These are phyloP conservation scores for Boletales sp. DNA, from an alignment of 768 basidiomycete genomes.

Conservation along the genomic window DNA sequence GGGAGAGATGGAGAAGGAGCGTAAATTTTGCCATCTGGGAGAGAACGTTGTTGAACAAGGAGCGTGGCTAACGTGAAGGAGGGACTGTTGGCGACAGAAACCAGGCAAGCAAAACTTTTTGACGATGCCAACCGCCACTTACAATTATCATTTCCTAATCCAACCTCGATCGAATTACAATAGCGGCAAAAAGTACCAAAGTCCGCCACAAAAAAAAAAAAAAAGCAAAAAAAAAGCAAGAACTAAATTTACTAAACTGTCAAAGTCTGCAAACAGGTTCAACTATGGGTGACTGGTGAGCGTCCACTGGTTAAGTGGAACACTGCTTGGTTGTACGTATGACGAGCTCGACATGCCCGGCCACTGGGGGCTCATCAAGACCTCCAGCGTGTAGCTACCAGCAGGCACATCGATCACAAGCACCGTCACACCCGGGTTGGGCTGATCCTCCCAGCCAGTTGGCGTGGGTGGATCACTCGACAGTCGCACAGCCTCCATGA, in stretches of 20 bases:
- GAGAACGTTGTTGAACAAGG: constrained; percentile 5
- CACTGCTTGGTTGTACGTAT: constrained; percentile 61
- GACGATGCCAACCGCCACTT: constrained; percentile 18
- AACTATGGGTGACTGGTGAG: constrained; percentile 62
- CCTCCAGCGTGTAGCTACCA: constrained; percentile 74
- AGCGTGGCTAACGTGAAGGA: constrained; percentile 17
- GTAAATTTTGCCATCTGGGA: constrained; percentile 48
- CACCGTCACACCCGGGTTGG: constrained; percentile 77
- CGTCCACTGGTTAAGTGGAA: constrained; percentile 72
- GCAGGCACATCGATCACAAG: constrained; percentile 62
- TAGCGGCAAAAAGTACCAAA: constrained; percentile 3
- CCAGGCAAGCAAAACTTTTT: not conserved
- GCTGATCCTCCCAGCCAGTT: constrained; percentile 55
- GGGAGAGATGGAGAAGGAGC: constrained; percentile 57
- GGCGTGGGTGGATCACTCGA: constrained; percentile 62
- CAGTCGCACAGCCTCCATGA: constrained; percentile 51
- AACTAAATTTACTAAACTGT: no score
- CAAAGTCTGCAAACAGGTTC: not conserved
- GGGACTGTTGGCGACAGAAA: constrained; percentile 4
- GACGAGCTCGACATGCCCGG: constrained; percentile 58
- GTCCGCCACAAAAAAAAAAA: constrained; percentile 3
- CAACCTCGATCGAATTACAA: not conserved
- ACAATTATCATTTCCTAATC: constrained; percentile 11
- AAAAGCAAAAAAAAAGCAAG: not conserved
- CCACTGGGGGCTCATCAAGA: constrained; percentile 96